Conservation (phyloP, 371 early-diverging fungal genomes). For the Rhizopus arrhizus region DNA sequence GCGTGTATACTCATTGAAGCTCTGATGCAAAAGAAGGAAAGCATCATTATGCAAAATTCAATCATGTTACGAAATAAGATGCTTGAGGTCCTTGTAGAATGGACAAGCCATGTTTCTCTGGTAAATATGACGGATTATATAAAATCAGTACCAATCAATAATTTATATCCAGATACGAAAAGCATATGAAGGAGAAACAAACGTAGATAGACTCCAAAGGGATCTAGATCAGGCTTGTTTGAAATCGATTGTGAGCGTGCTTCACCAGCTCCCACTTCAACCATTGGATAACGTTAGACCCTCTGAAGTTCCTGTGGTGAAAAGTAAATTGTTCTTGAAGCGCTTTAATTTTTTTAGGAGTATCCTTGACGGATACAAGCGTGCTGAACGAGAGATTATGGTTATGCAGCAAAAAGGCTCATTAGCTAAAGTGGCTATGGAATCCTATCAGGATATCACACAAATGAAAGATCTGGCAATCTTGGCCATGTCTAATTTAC, state of each 20-base stretch:
- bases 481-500: slow-evolving; percentile 82
- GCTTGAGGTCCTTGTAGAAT: slow-evolving; percentile 77
- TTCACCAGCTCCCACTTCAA: slow-evolving; percentile 84
- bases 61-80: slow-evolving; percentile 80
- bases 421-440: background rate
- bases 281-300: slow-evolving; percentile 65
- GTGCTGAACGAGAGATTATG: slow-evolving; percentile 46
- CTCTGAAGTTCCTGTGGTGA: slow-evolving; percentile 61
- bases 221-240: slow-evolving; percentile 84
- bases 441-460: slow-evolving; percentile 54
- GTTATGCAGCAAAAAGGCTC: slow-evolving; percentile 1
- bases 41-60: slow-evolving; percentile 79
- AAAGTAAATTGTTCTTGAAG: slow-evolving; percentile 76
- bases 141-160: background rate
- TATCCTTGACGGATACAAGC: slow-evolving; percentile 77
- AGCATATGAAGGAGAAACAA: slow-evolving; percentile 25
- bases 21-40: slow-evolving; percentile 77
- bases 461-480: slow-evolving; percentile 83
- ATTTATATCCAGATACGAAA: slow-evolving; percentile 20
- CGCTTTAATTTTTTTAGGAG: slow-evolving; percentile 87
- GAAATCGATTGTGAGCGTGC: slow-evolving; percentile 77
- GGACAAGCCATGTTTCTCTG: slow-evolving; percentile 78
- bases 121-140: slow-evolving; percentile 27
- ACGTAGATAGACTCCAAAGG: slow-evolving; percentile 63
- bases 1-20: slow-evolving; percentile 83